Evolutionary conservation across 345 rosid species (phyloP).

Genomic region (Dipteronia dyeriana): DNA sequence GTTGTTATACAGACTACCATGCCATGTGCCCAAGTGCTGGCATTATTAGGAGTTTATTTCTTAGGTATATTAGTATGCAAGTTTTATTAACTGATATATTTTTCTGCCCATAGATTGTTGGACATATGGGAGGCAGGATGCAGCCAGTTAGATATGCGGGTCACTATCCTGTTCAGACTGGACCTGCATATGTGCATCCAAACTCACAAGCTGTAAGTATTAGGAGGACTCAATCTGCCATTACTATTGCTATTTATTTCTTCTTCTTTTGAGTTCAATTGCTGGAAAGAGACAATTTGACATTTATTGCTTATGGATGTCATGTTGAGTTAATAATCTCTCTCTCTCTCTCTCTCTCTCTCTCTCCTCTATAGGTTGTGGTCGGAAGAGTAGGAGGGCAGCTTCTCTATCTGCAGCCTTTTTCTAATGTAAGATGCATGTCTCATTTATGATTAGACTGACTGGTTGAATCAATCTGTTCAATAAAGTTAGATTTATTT

Average conservation of each 20-base stretch:
- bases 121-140: conserved; percentile 61
- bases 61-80: neutral
- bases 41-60: neutral
- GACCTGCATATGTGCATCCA: conserved; percentile 59
- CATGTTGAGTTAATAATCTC: conserved; percentile 14
- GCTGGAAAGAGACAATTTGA: conserved; percentile 4
- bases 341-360: conserved; percentile 14
- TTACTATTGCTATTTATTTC: neutral
- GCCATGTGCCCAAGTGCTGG: neutral
- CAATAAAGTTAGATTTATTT: neutral
- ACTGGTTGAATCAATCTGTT: conserved; percentile 15
- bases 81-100: conserved; percentile 9
- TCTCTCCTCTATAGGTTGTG: conserved; percentile 51
- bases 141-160: conserved; percentile 58
- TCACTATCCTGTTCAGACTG: conserved; percentile 65
- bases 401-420: conserved; percentile 71
- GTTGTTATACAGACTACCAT: neutral
- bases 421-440: conserved; percentile 61
- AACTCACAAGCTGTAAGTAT: conserved; percentile 63
- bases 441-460: conserved; percentile 1
- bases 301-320: neutral
- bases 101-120: conserved; percentile 43
- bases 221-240: conserved; percentile 7
- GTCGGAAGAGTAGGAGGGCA: conserved; percentile 75
- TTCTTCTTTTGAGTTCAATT: neutral